These are phyloP conservation scores for Strombidium stylifer DNA, from an alignment of 73 alveolate species.

Conservation along the genomic window DNA sequence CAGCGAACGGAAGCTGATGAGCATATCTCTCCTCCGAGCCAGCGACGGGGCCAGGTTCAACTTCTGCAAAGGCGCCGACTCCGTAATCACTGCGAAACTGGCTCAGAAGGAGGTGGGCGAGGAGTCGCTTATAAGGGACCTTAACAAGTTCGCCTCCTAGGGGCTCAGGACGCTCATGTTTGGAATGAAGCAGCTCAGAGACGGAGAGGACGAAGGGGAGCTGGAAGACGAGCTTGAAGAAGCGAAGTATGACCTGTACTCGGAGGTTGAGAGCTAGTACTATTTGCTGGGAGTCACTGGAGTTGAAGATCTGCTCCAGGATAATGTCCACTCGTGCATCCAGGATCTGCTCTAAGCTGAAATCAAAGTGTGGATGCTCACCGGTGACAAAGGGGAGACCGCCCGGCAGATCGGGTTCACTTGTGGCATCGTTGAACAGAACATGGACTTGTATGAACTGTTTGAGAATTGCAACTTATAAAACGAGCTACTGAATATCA, in stretches of 20 bases:
- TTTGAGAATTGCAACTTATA: not conserved
- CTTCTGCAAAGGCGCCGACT: slow-evolving; percentile 81
- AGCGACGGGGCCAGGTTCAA: slow-evolving; percentile 24
- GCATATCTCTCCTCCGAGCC: slow-evolving; percentile 53
- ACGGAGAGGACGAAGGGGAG: not conserved
- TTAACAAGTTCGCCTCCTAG: not conserved
- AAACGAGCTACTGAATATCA: not conserved
- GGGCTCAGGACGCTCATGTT: slow-evolving; percentile 31
- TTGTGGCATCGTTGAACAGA: slow-evolving; percentile 5
- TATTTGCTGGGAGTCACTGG: slow-evolving; percentile 19
- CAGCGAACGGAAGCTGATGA: slow-evolving; percentile 80
- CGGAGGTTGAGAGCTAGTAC: slow-evolving; percentile 2
- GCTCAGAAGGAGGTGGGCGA: no score
- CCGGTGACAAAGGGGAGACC: slow-evolving; percentile 43
- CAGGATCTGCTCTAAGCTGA: slow-evolving; percentile 7
- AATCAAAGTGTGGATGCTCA: slow-evolving; percentile 39
- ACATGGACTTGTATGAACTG: not conserved
- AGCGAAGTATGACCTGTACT: no score
- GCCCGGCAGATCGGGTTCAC: slow-evolving; percentile 25
- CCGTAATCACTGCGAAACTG: slow-evolving; percentile 42
- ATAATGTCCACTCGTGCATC: slow-evolving; percentile 1
- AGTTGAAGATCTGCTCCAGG: slow-evolving; percentile 29
- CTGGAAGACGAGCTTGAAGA: not conserved
- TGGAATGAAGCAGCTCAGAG: not conserved
- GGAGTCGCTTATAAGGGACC: no score